A percentile compares a stretch with the other conserved stretches of the same genome.
These are phyloP conservation scores for Gossypium aridum DNA, from an alignment of 441 rosid genomes.

Conservation along the genomic window DNA sequence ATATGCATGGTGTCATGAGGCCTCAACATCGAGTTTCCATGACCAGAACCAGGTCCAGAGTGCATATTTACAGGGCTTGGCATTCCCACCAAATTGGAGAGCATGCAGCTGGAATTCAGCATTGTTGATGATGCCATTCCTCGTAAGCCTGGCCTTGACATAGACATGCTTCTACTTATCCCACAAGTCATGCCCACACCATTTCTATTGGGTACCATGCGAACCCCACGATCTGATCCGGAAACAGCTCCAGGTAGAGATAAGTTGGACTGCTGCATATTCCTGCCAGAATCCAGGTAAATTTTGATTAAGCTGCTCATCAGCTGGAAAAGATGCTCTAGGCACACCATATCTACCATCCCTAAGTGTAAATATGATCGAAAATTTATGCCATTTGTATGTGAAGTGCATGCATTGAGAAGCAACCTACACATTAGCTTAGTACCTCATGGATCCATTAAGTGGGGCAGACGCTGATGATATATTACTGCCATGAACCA, in stretches of 20 bases:
- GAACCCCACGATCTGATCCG: constrained; percentile 64
- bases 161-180: constrained; percentile 61
- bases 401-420: constrained; percentile 4
- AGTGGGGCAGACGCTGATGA: constrained; percentile 57
- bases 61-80: constrained; percentile 59
- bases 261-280: constrained; percentile 65
- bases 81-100: constrained; percentile 64
- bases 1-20: constrained; percentile 68
- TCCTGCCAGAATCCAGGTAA: constrained; percentile 40
- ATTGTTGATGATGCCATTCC: constrained; percentile 65
- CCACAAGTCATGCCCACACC: constrained; percentile 63
- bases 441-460: constrained; percentile 68
- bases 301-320: constrained; percentile 85
- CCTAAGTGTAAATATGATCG: constrained; percentile 31
- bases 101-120: constrained; percentile 62
- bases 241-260: constrained; percentile 58
- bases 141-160: constrained; percentile 76
- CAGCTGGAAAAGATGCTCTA: constrained; percentile 62
- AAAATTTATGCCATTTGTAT: neutral
- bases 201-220: constrained; percentile 64
- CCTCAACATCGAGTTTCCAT: constrained; percentile 67
- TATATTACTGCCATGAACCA: constrained; percentile 48
- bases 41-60: constrained; percentile 59
- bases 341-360: constrained; percentile 75
- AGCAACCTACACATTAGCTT: constrained; percentile 17